A percentile compares a stretch with the other conserved stretches of the same genome.
Conservation (phyloP, 352 stramenopile genomes). For the Globisporangium abappressorium region DNA sequence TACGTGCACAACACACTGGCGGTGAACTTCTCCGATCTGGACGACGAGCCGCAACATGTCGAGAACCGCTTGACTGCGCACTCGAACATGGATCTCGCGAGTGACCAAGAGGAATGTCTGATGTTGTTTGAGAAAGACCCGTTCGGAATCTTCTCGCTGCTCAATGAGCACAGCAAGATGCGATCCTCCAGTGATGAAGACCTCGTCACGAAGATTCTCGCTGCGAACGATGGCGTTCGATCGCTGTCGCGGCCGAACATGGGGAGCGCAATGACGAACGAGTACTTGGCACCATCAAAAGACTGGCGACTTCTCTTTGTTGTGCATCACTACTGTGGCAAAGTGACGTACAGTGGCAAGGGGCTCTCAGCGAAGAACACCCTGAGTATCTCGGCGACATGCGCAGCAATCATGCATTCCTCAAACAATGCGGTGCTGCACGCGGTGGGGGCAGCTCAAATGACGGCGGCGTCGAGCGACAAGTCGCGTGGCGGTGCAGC, state of each 20-base stretch:
- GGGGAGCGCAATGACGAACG: constrained; percentile 45
- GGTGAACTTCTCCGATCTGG: constrained; percentile 55
- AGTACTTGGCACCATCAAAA: constrained; percentile 69
- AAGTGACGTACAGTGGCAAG: constrained; percentile 78
- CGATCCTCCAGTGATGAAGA: constrained; percentile 72
- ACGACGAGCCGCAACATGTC: constrained; percentile 62
- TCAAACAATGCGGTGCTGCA: constrained; percentile 78
- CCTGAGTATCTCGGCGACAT: constrained; percentile 72
- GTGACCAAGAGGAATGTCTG: constrained; percentile 61
- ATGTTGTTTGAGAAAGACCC: constrained; percentile 70
- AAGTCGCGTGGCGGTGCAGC: constrained; percentile 21
- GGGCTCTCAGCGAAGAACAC: constrained; percentile 66
- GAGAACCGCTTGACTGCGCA: constrained; percentile 58
- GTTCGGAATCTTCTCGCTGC: constrained; percentile 67
- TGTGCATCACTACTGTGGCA: constrained; percentile 65
- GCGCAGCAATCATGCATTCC: constrained; percentile 80
- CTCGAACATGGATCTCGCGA: constrained; percentile 47
- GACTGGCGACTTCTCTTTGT: constrained; percentile 79
- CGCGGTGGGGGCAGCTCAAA: constrained; percentile 63
- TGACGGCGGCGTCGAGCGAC: constrained; percentile 52
- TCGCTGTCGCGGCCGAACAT: constrained; percentile 57
- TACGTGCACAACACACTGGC: constrained; percentile 76
- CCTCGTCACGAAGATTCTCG: constrained; percentile 77
- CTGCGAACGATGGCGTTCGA: constrained; percentile 55
- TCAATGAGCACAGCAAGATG: constrained; percentile 68